Evolutionary conservation across 2,329 filamentous ascomycete species (phyloP), one percentile per base, ranked within the genome.

Genomic region (Xylariales sp.): DNA sequence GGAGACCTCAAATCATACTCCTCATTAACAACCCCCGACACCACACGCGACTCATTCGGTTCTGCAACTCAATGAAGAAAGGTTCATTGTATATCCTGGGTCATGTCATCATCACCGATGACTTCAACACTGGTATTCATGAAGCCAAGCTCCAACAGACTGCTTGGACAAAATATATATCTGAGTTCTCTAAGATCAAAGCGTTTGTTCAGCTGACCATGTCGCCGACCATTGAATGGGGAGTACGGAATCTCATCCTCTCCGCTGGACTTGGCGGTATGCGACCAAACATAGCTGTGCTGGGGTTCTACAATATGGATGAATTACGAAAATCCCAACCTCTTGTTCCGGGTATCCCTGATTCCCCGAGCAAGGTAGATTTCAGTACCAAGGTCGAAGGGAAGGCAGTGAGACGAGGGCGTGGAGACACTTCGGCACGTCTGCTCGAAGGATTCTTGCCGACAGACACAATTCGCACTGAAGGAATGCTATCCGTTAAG

Each of bases 41-140:
- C 5, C 86, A 93, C 57, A 88, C 86, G 40, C 83, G 86, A 31
- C 74, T 95, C 29, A 91, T 95, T 3, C 86, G 90, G 45, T 95
- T 95, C 52, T 95, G 88, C 64, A 95, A 95, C 59, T 89, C 87
- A 0, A 68, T 95, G 59, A 95, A 95, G 59, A 95, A 95, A 55
- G 89, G 88, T 0, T 82, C 81, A 0, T 62, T 95, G 1, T 95
- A 93, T 58, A 86, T 95, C 8, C 71, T 95, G 2, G 88, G 88
- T 0, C 88, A 94, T 61, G 86, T 94, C 31, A 89, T 95, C 45
- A 87, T 95, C 3, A 88, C 86, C 0, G 76, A 87, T 45, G 85
- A 95, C 56, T 95, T 95, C 54, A 77, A 78, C 15, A 74, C 76
- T 3, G 85, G 87, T 4, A 85, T 94, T 7, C 80, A 86, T 4